phyloP scores from a whole-genome alignment of 2,329 filamentous ascomycete genomes.

The Drechslerella coelobrocha region DNA sequence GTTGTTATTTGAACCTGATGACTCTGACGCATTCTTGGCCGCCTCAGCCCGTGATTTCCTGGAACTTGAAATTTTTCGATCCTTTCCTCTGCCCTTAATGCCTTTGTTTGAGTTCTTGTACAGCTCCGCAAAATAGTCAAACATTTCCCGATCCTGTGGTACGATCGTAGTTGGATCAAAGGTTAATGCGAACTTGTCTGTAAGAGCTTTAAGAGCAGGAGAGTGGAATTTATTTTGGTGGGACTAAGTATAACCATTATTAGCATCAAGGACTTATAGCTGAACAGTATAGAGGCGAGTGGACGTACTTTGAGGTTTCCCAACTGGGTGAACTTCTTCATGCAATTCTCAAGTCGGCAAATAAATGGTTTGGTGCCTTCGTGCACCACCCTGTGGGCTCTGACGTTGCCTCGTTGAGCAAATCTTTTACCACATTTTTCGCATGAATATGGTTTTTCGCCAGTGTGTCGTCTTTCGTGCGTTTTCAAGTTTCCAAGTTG shows the following conservation, averaged over 20 bases:
- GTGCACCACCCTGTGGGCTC: slow-evolving; percentile 83
- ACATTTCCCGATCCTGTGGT: slow-evolving; percentile 75
- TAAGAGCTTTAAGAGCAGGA: slow-evolving; percentile 73
- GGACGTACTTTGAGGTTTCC: slow-evolving; percentile 82
- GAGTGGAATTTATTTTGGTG: slow-evolving; percentile 95
- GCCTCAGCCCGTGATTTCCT: slow-evolving; percentile 53
- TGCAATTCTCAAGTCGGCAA: slow-evolving; percentile 82
- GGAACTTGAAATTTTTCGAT: slow-evolving; percentile 67
- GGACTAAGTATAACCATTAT: slow-evolving; percentile 63
- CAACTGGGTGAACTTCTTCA: slow-evolving; percentile 85
- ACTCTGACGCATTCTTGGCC: slow-evolving; percentile 49
- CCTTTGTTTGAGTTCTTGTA: slow-evolving; percentile 99
- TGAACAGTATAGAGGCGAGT: slow-evolving; percentile 14
- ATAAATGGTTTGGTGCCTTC: slow-evolving; percentile 77
- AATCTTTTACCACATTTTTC: slow-evolving; percentile 81
- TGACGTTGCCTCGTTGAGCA: slow-evolving; percentile 83
- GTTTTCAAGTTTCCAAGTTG: slow-evolving; percentile 93
- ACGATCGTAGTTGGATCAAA: slow-evolving; percentile 69
- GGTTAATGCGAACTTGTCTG: slow-evolving; percentile 71
- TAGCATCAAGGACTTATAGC: slow-evolving; percentile 6
- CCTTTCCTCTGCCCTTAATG: slow-evolving; percentile 93
- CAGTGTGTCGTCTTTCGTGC: slow-evolving; percentile 84
- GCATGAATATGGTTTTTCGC: slow-evolving; percentile 83
- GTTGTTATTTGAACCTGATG: slow-evolving; percentile 28
- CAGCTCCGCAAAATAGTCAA: slow-evolving; percentile 82